Evolutionary conservation across 2,329 filamentous ascomycete species (phyloP).

Genomic region (Penicillium sp.): DNA sequence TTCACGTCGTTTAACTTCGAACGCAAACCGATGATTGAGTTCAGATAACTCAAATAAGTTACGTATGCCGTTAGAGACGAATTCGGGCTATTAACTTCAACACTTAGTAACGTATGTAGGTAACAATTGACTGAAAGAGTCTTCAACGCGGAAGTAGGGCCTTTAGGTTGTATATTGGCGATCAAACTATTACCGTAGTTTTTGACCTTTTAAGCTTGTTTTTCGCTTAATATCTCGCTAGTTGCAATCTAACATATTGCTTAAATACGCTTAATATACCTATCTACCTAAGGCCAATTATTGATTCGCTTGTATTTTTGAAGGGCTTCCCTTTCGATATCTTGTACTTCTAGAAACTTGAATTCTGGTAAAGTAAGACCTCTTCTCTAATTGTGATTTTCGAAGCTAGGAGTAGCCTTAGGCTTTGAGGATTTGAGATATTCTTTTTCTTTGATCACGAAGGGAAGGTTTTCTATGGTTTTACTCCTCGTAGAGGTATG

Average conservation of each 20-base stretch:
- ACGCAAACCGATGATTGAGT: constrained; percentile 1
- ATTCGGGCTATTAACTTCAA: background rate
- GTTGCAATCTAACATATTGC: constrained; percentile 3
- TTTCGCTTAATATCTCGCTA: background rate
- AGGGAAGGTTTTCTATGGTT: background rate
- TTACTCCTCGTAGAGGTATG: background rate
- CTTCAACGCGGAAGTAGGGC: background rate
- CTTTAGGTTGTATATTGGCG: background rate
- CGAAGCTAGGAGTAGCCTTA: too few species aligned
- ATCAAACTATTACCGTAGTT: constrained; percentile 1
- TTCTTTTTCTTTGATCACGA: too few species aligned
- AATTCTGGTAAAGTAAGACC: constrained; percentile 1
- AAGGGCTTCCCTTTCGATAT: background rate
- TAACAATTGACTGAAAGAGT: constrained; percentile 3
- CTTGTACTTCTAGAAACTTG: constrained; percentile 1
- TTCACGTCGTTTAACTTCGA: constrained; percentile 2
- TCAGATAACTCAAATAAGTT: constrained; percentile 1
- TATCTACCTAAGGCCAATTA: constrained; percentile 1
- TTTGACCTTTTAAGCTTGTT: constrained; percentile 4
- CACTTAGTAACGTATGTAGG: background rate
- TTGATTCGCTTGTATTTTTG: background rate
- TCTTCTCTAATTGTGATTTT: too few species aligned
- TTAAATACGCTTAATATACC: constrained; percentile 3
- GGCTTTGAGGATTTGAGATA: too few species aligned
- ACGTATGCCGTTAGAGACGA: constrained; percentile 6